Conservation (phyloP, 768 basidiomycete species). For the Dioszegia crocea region DNA sequence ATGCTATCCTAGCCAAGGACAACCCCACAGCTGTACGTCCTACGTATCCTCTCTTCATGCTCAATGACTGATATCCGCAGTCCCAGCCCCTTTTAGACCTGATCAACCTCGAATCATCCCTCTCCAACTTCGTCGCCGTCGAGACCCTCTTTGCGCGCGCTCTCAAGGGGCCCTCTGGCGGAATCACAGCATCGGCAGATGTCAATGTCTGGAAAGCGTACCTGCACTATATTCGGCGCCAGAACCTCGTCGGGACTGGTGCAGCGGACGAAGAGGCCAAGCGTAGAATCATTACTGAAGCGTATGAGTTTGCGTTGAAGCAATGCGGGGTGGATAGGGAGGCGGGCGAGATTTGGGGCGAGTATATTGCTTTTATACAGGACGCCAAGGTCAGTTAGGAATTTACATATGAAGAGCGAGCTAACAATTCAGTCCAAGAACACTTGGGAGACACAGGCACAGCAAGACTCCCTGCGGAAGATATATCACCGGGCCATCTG, state of each 20-base stretch:
- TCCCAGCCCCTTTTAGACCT: slow-evolving; percentile 56
- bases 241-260: slow-evolving; percentile 53
- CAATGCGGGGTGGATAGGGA: slow-evolving; percentile 89
- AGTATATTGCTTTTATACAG: slow-evolving; percentile 85
- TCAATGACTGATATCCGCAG: slow-evolving; percentile 27
- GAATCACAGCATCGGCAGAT: slow-evolving; percentile 64
- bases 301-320: slow-evolving; percentile 88
- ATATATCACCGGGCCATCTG: slow-evolving; percentile 91
- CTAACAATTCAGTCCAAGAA: slow-evolving; percentile 57
- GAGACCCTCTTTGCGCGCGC: slow-evolving; percentile 87
- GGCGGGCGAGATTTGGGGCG: slow-evolving; percentile 85
- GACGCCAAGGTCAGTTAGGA: slow-evolving; percentile 64
- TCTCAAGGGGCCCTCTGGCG: slow-evolving; percentile 54
- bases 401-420: too few relatives aligned
- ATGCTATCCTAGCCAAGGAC: slow-evolving; percentile 72
- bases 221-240: slow-evolving; percentile 83
- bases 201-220: slow-evolving; percentile 93
- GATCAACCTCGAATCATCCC: slow-evolving; percentile 51
- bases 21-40: slow-evolving; percentile 87
- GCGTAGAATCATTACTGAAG: slow-evolving; percentile 73
- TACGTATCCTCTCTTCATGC: background rate
- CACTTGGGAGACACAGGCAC: slow-evolving; percentile 93
- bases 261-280: slow-evolving; percentile 52
- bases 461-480: slow-evolving; percentile 86
- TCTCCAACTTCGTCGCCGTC: slow-evolving; percentile 65